Percentiles rank a stretch among this genome's conserved stretches.
phyloP scores from a whole-genome alignment of 345 rosid species.

The Combretum micranthum region DNA sequence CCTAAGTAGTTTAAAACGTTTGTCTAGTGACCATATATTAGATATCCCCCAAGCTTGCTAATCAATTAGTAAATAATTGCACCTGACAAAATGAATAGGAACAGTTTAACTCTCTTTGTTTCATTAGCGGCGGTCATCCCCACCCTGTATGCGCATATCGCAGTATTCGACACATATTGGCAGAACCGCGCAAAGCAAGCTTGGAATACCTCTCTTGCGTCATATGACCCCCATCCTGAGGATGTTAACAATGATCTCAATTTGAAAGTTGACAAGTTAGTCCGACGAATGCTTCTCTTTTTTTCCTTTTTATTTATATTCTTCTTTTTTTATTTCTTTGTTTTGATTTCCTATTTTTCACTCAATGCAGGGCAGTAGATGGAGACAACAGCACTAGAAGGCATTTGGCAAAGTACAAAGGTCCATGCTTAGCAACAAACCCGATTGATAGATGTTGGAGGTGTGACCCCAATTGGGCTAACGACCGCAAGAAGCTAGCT shows the following conservation, averaged over 20 bases:
- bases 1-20: no score
- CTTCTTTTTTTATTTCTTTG: no score
- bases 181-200: slow-evolving; percentile 30
- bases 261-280: slow-evolving; percentile 34
- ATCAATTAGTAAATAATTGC: no score
- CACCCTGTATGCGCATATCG: slow-evolving; percentile 21
- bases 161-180: slow-evolving; percentile 58
- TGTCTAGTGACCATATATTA: no score
- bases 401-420: slow-evolving; percentile 8
- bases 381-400: slow-evolving; percentile 43
- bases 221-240: slow-evolving; percentile 49
- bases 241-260: slow-evolving; percentile 39
- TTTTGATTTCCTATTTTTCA: neutral
- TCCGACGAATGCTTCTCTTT: neutral
- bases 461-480: slow-evolving; percentile 54
- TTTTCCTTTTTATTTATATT: no score
- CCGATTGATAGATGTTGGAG: slow-evolving; percentile 91
- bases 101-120: neutral
- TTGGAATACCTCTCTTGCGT: slow-evolving; percentile 16
- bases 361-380: slow-evolving; percentile 10
- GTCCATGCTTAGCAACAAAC: slow-evolving; percentile 57
- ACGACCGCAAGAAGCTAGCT: slow-evolving; percentile 44
- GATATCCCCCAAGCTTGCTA: no score
- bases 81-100: no score
- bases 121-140: slow-evolving; percentile 21